Evolutionary conservation across 2,329 filamentous ascomycete genomes (phyloP).

Genomic region (Botrytis byssoidea): DNA sequence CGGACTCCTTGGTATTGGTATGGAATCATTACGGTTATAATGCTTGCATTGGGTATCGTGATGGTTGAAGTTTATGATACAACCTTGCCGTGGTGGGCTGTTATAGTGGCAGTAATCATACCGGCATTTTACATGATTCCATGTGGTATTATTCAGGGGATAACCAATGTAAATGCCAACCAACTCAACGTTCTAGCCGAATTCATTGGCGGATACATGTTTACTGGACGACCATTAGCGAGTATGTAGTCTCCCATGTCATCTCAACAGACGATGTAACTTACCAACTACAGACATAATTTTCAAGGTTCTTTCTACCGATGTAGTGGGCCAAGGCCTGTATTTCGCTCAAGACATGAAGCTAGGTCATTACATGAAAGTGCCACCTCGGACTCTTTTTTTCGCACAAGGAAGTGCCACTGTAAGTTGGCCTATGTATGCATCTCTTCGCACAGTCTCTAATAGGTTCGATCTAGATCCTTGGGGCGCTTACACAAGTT

Average conservation of each 20-base stretch:
- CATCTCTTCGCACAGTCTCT: not conserved
- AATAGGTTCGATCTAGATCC: slow-evolving; percentile 41
- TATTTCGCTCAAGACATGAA: slow-evolving; percentile 49
- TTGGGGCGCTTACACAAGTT: slow-evolving; percentile 65
- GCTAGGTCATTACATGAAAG: slow-evolving; percentile 48
- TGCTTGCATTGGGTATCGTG: slow-evolving; percentile 37
- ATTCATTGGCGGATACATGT: slow-evolving; percentile 46
- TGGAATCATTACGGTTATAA: slow-evolving; percentile 37
- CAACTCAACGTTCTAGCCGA: slow-evolving; percentile 46
- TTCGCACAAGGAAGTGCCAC: slow-evolving; percentile 59
- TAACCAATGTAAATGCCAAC: slow-evolving; percentile 51
- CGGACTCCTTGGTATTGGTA: slow-evolving; percentile 58
- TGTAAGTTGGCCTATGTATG: slow-evolving; percentile 45
- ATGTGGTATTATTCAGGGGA: slow-evolving; percentile 43
- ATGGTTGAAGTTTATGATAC: slow-evolving; percentile 40
- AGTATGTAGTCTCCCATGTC: slow-evolving; percentile 59
- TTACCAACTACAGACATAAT: slow-evolving; percentile 71
- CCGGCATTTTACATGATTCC: slow-evolving; percentile 44
- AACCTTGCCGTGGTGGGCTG: slow-evolving; percentile 54
- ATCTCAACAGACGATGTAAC: slow-evolving; percentile 32
- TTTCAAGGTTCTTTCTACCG: slow-evolving; percentile 60
- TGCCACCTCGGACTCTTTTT: slow-evolving; percentile 27
- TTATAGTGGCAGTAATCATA: slow-evolving; percentile 46
- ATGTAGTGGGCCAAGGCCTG: slow-evolving; percentile 46
- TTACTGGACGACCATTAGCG: slow-evolving; percentile 53